These are phyloP conservation scores for Discostella stelligera DNA, from an alignment of 352 stramenopile genomes.

Conservation along the genomic window DNA sequence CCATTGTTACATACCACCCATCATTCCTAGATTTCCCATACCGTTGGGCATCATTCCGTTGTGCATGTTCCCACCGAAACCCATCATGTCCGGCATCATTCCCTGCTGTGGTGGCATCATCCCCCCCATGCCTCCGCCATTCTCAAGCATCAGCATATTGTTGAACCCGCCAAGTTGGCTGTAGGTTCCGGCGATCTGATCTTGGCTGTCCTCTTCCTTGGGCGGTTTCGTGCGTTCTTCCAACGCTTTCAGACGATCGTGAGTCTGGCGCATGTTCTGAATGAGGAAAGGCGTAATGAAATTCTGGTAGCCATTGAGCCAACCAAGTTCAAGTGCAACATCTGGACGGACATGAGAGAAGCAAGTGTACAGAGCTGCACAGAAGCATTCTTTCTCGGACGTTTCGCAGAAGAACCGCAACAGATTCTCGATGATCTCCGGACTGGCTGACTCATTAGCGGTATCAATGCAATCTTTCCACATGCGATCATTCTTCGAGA, in stretches of 20 bases:
- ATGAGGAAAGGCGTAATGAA: conserved; percentile 99
- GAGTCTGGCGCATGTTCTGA: conserved; percentile 96
- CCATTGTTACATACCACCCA: neutral
- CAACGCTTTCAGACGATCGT: conserved; percentile 92
- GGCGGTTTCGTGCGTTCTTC: conserved; percentile 82
- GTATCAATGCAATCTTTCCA: conserved; percentile 99
- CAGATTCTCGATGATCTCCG: conserved; percentile 95
- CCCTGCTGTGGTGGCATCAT: conserved; percentile 45
- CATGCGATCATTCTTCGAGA: conserved; percentile 99
- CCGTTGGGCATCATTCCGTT: conserved; percentile 47
- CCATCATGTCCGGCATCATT: conserved; percentile 34
- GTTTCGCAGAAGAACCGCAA: conserved; percentile 98
- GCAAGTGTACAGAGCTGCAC: conserved; percentile 97
- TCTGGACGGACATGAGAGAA: conserved; percentile 98
- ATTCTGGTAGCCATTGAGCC: conserved; percentile 97
- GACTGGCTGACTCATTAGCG: conserved; percentile 92
- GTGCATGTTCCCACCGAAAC: conserved; percentile 20
- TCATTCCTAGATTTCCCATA: conserved; percentile 35
- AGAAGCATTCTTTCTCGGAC: conserved; percentile 99
- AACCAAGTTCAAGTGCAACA: conserved; percentile 97
- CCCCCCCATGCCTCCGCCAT: conserved; percentile 56
- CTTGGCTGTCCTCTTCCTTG: conserved; percentile 69
- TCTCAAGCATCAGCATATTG: conserved; percentile 79
- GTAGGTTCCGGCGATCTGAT: conserved; percentile 78
- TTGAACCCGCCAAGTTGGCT: conserved; percentile 71